Conservation (phyloP, 345 rosid species). For the Salix purpurea region DNA sequence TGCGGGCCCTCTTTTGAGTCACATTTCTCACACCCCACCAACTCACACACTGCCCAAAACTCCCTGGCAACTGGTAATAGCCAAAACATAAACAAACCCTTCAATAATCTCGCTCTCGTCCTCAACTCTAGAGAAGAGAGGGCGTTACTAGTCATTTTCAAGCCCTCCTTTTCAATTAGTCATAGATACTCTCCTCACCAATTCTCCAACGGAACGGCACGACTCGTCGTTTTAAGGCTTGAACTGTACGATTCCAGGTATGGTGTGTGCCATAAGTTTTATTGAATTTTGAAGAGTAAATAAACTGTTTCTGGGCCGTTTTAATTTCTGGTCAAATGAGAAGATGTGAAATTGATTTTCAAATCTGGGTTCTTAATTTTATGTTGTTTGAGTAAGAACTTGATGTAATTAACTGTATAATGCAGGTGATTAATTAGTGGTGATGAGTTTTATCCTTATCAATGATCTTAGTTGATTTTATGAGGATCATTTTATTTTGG, state of each 20-base stretch:
- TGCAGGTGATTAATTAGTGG: no score
- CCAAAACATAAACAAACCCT: not conserved
- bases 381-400: not conserved
- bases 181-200: not conserved
- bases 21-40: not conserved
- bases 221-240: not conserved
- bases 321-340: not conserved
- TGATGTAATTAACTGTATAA: not conserved
- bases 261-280: not conserved
- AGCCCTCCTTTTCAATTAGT: not conserved
- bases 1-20: no score
- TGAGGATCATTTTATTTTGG: no score
- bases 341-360: not conserved
- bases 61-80: not conserved
- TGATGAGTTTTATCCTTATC: no score
- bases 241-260: not conserved
- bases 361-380: not conserved
- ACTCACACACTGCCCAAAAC: not conserved
- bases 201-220: not conserved
- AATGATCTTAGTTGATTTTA: no score
- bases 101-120: not conserved
- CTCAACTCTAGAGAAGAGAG: not conserved
- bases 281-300: not conserved
- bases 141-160: not conserved
- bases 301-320: not conserved